Conservation (phyloP, 495 filamentous ascomycete species). For the Filosporella fistucella region DNA sequence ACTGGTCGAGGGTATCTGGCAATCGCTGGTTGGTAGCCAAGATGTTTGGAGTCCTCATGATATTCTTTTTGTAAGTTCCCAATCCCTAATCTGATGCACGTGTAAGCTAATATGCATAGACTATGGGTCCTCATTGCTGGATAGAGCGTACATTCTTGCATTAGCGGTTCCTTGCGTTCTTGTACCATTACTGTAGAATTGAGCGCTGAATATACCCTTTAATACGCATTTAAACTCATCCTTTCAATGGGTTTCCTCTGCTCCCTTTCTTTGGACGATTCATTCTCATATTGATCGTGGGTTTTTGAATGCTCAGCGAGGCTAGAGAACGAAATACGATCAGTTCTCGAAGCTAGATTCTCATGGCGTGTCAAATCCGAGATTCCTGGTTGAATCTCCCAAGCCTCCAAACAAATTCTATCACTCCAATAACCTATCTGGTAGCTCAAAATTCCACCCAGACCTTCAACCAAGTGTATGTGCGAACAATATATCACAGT, state of each 20-base stretch:
- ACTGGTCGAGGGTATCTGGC: constrained; percentile 88
- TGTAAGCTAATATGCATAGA: constrained; percentile 17
- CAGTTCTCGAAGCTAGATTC: too few species aligned
- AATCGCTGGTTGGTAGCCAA: constrained; percentile 97
- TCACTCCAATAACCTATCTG: too few species aligned
- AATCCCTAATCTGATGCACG: not conserved
- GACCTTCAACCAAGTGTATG: too few species aligned
- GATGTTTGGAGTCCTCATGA: constrained; percentile 89
- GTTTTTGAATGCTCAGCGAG: too few species aligned
- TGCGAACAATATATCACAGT: too few species aligned
- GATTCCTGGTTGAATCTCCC: too few species aligned
- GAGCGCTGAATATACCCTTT: constrained; percentile 19
- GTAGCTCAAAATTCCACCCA: too few species aligned
- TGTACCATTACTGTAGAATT: constrained; percentile 21
- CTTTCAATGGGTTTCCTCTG: not conserved
- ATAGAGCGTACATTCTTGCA: constrained; percentile 6
- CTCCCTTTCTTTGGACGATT: too few species aligned
- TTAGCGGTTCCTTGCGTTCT: not conserved
- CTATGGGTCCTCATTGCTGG: constrained; percentile 26
- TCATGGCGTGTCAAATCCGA: too few species aligned
- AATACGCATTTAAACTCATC: constrained; percentile 3
- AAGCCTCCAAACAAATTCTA: too few species aligned
- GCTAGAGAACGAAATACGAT: too few species aligned
- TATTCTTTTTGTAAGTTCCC: constrained; percentile 43
- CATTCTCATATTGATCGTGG: too few species aligned